Evolutionary conservation across 75 land plant species (phyloP), one percentile per base, ranked within the genome.

Genomic region (Isoetes taiwanensis): DNA sequence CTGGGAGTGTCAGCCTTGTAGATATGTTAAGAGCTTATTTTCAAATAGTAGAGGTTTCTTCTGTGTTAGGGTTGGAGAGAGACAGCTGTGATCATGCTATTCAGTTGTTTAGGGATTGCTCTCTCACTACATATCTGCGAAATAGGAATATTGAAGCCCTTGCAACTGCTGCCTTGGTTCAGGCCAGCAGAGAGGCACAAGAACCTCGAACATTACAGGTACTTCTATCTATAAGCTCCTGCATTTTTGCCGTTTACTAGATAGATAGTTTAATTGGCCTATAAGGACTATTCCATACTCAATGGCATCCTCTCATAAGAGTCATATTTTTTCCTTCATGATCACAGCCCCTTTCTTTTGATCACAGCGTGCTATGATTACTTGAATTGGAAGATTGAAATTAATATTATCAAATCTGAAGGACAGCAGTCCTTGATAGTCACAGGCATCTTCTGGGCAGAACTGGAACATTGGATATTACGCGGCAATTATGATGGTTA

Each of bases 131-230:
- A 38, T 86, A 82, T 43, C 67, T 86, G 43, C 52, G 91, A 52
- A 86, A 86, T 43, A 70, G 88, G 14, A 86, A 82, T 34, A 70
- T 86, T 21, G 91, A 86, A 58, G 91, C 91, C 0, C 84, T 86
- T 14, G 91, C 91, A 2, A 86, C 91, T 29, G 91, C 91, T 5
- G 83, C 87, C 2, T 83, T 86, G 28, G 80, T 86, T 12, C 91
- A 86, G 54, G 91, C 91, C 32, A 83, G 79, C 33, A 73, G 91
- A 1, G 91, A 86, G 66, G 91, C 88, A 3, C 83, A 83, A 32
- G 84, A 86, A 52, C 84, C 88, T 17, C 43, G 91, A 43, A 86
- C 91, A 12, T 72, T 86, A 28, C 91, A 86, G 91, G 90, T 85
- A n/a, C 0, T 3, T 48, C 8, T 16, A 0, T 0, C 31, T 35